Base-by-base conservation (phyloP, 1,284 basidiomycete species). In the Blastosporella zonata region DNA sequence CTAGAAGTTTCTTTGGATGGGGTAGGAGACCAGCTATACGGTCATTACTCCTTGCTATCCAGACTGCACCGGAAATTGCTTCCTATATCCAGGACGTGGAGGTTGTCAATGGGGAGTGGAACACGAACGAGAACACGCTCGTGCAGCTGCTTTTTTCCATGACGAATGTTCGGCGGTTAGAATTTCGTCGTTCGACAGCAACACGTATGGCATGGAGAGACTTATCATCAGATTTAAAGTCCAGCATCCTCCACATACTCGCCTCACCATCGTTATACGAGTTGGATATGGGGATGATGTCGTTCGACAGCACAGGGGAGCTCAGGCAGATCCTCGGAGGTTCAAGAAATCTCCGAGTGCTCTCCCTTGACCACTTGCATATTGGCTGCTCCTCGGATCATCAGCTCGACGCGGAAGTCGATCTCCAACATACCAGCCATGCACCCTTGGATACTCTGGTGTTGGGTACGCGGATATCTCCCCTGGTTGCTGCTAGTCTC, bases 61-160 rank as follows among this genome's bases (percentile, higher is more conserved):
- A 53, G 22, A 35, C 40, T 2, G 46, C 53, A 2, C 53, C 58
- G 3, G 47, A 49, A 15, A 46, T 63, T 27, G 54, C 53, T 5
- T 38, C 42, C n/a, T 57, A 58, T 33, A 58, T 64, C 29, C 51
- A 52, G 17, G 55, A 59, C 12, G 21, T 62, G 27, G 43, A 55
- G 8, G 55, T 63, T 59, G 53, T 56, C 22, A 60, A 64, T 29
- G 60, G 55, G 13, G 54, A 58, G 48, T 62, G 62, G 61, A 48
- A 60, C 13, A 52, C 52, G 0, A 42, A 49, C 10, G 61, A 62
- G 22, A 36, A 43, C n/a, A 50, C 45, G 17, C 49, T 64, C 3
- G 49, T 57, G 5, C 22, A 21, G 9, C 52, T 64, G 18, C 52
- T 64, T 15, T 28, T 45, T 5, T 18, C 48, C 15, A 31, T 64